A percentile compares a stretch with the other conserved stretches of the same genome.
Evolutionary conservation across 2,329 filamentous ascomycete genomes (phyloP).

Genomic region (Cercospora sp.): DNA sequence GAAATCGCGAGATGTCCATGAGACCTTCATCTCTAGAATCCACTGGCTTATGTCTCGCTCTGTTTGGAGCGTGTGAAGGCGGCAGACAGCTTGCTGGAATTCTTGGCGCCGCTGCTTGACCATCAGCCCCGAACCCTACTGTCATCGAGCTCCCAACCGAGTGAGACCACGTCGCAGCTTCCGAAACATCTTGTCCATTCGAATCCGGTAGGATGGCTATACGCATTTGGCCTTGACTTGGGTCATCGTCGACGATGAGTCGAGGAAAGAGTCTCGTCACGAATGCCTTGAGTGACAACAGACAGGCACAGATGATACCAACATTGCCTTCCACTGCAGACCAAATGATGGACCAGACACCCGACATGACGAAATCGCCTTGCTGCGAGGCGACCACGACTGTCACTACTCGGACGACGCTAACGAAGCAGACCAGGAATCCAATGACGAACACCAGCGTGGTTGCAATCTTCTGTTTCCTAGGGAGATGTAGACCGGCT

Average conservation of each 20-base stretch:
- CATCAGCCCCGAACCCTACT: not conserved
- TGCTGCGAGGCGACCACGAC: slow-evolving; percentile 27
- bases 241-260: slow-evolving; percentile 30
- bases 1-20: not conserved
- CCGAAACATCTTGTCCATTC: not conserved
- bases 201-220: not conserved
- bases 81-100: not conserved
- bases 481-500: slow-evolving; percentile 44
- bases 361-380: slow-evolving; percentile 37
- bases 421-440: slow-evolving; percentile 39
- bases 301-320: slow-evolving; percentile 48
- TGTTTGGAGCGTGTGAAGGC: not conserved
- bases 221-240: not conserved
- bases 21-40: not conserved
- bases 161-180: not conserved
- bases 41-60: not conserved
- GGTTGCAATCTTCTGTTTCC: slow-evolving; percentile 45
- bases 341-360: slow-evolving; percentile 46
- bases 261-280: slow-evolving; percentile 41
- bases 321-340: slow-evolving; percentile 47
- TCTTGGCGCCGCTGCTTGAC: not conserved
- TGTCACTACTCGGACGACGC: slow-evolving; percentile 30
- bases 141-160: not conserved
- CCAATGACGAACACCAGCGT: slow-evolving; percentile 49
- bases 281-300: slow-evolving; percentile 48